Percentiles rank a stretch among this genome's conserved stretches.
Evolutionary conservation across 2,329 filamentous ascomycete species (phyloP).

Genomic region (Helotiales sp.): DNA sequence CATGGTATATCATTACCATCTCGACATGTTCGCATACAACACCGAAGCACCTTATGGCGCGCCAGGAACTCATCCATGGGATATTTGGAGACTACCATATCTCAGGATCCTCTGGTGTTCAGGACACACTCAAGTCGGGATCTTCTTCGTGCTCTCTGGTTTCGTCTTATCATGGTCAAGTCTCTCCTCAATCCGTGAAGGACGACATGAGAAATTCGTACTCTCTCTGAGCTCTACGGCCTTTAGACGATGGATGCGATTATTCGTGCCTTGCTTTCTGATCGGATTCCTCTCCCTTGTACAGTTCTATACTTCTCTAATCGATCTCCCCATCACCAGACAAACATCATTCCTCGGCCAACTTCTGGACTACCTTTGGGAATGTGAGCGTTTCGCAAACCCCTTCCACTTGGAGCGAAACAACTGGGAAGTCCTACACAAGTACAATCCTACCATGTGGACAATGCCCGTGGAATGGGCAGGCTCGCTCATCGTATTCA

Average conservation of each 20-base stretch:
- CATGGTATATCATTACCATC: constrained; percentile 11
- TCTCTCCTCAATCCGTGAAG: constrained; percentile 7
- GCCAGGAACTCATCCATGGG: constrained; percentile 1
- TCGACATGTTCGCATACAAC: constrained; percentile 7
- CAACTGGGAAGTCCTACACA: constrained; percentile 6
- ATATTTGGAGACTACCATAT: constrained; percentile 9
- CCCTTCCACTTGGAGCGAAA: constrained; percentile 7
- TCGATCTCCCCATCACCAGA: constrained; percentile 4
- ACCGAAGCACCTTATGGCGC: constrained; percentile 9
- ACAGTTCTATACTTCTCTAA: constrained; percentile 7
- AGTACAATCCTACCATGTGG: constrained; percentile 10
- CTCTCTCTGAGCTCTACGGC: constrained; percentile 7
- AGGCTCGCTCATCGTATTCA: constrained; percentile 2
- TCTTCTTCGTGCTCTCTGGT: constrained; percentile 10
- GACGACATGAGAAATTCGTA: constrained; percentile 8
- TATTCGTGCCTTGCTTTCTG: constrained; percentile 9
- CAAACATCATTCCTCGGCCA: constrained; percentile 1
- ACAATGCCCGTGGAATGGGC: constrained; percentile 10
- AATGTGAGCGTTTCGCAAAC: constrained; percentile 6
- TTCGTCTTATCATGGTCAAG: constrained; percentile 11
- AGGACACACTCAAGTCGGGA: constrained; percentile 6
- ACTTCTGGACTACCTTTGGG: constrained; percentile 6
- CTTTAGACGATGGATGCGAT: constrained; percentile 8
- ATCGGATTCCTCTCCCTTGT: constrained; percentile 6
- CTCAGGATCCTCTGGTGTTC: constrained; percentile 10